A percentile compares a stretch with the other conserved stretches of the same genome.
Evolutionary conservation across 192 early-diverging fungal species (phyloP).

Genomic region (Coemansia erecta): DNA sequence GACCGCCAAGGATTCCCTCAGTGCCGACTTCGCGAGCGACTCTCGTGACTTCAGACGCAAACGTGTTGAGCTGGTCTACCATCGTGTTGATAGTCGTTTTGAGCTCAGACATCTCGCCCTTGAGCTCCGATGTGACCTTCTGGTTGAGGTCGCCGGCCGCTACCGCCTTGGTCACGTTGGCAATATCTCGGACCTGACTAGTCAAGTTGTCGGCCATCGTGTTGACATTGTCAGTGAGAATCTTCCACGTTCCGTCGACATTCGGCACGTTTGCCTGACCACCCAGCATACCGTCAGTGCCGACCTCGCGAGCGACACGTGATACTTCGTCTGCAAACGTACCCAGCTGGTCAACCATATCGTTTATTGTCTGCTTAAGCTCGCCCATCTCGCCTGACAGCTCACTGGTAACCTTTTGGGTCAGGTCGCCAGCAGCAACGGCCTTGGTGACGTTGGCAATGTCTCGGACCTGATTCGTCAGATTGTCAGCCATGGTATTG

Average conservation of each 20-base stretch:
- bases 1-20: slow-evolving; percentile 68
- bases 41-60: slow-evolving; percentile 59
- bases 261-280: slow-evolving; percentile 59
- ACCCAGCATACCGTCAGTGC: slow-evolving; percentile 62
- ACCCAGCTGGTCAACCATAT: slow-evolving; percentile 58
- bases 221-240: slow-evolving; percentile 63
- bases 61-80: slow-evolving; percentile 58
- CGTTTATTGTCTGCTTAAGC: slow-evolving; percentile 59
- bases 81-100: slow-evolving; percentile 61
- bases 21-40: slow-evolving; percentile 65
- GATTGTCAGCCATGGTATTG: slow-evolving; percentile 58
- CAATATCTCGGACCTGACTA: slow-evolving; percentile 62
- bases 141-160: slow-evolving; percentile 56
- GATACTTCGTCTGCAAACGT: slow-evolving; percentile 59
- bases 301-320: slow-evolving; percentile 63
- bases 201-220: slow-evolving; percentile 62
- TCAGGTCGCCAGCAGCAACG: slow-evolving; percentile 56
- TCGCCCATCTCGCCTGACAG: slow-evolving; percentile 59
- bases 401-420: slow-evolving; percentile 48
- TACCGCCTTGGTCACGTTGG: slow-evolving; percentile 60
- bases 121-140: slow-evolving; percentile 53
- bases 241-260: slow-evolving; percentile 60
- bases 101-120: slow-evolving; percentile 56
- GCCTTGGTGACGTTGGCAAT: slow-evolving; percentile 57
- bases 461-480: slow-evolving; percentile 60